Evolutionary conservation across 176 grass and related monocot genomes (phyloP).

Genomic region (Bothriochloa decipiens): DNA sequence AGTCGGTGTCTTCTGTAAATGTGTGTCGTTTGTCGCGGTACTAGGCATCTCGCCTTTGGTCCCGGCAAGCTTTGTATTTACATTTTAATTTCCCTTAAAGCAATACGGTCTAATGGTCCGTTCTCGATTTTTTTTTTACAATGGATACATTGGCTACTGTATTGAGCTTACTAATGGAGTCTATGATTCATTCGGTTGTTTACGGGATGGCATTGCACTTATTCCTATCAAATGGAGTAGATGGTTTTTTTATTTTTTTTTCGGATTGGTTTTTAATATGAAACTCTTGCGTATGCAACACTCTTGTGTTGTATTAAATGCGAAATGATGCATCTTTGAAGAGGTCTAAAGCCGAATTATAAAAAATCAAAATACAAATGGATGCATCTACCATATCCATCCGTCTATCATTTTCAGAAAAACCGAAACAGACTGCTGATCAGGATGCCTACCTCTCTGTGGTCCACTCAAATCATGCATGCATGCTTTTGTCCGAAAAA

Average conservation of each 20-base stretch:
- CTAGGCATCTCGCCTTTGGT: too few relatives aligned
- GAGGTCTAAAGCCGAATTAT: neutral
- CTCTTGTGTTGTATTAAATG: neutral
- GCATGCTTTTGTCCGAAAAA: neutral
- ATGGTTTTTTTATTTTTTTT: neutral
- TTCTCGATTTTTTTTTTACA: neutral
- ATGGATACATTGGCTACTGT: neutral
- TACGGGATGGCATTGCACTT: neutral
- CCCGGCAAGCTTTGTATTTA: too few relatives aligned
- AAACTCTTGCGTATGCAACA: neutral
- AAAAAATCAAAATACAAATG: neutral
- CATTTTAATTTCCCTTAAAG: too few relatives aligned
- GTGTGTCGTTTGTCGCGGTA: too few relatives aligned
- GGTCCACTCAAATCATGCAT: neutral
- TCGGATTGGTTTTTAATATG: neutral
- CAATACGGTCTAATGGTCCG: too few relatives aligned
- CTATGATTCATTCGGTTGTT: neutral
- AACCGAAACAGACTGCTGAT: neutral
- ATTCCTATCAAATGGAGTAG: neutral
- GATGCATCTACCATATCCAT: neutral
- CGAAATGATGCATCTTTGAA: neutral
- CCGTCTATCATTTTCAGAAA: slow-evolving; percentile 2
- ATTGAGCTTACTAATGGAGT: neutral
- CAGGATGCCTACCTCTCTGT: neutral
- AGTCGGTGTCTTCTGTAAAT: too few relatives aligned